A percentile compares a stretch with the other conserved stretches of the same genome.
These are phyloP conservation scores for Trichomonas vaginalis DNA, from an alignment of 208 protist species.

Conservation along the genomic window DNA sequence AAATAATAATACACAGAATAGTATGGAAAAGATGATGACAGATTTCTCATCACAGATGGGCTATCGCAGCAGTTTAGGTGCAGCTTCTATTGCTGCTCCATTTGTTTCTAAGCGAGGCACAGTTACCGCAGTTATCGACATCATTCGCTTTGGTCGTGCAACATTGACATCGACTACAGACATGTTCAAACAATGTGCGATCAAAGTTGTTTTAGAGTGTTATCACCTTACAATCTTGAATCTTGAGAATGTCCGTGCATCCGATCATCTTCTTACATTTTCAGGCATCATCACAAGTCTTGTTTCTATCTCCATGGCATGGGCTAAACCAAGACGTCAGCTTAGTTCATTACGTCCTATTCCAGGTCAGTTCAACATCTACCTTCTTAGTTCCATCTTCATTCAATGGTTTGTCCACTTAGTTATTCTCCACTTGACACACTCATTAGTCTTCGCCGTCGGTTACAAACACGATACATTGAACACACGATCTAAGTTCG, in stretches of 20 bases:
- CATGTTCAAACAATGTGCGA: not conserved
- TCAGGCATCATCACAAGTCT: not conserved
- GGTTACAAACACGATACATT: not conserved
- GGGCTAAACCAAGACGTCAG: not conserved
- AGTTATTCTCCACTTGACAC: not conserved
- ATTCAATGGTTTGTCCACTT: not conserved
- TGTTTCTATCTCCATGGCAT: not conserved
- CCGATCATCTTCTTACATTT: not conserved
- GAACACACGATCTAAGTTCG: not conserved
- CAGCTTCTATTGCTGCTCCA: not conserved
- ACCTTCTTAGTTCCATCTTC: not conserved
- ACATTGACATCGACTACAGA: not conserved
- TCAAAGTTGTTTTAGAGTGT: not conserved
- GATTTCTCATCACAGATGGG: not conserved
- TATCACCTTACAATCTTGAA: not conserved
- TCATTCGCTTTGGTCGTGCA: not conserved
- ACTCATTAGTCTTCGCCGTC: not conserved
- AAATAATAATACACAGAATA: constrained; percentile 70
- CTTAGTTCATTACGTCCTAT: not conserved
- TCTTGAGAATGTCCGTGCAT: not conserved
- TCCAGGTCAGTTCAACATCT: not conserved
- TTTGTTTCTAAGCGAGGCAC: not conserved
- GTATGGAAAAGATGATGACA: too few relatives aligned
- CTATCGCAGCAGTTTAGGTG: not conserved
- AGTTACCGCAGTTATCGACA: not conserved